Conservation (phyloP, 2,329 filamentous ascomycete genomes). For the Penicillium sp. region DNA sequence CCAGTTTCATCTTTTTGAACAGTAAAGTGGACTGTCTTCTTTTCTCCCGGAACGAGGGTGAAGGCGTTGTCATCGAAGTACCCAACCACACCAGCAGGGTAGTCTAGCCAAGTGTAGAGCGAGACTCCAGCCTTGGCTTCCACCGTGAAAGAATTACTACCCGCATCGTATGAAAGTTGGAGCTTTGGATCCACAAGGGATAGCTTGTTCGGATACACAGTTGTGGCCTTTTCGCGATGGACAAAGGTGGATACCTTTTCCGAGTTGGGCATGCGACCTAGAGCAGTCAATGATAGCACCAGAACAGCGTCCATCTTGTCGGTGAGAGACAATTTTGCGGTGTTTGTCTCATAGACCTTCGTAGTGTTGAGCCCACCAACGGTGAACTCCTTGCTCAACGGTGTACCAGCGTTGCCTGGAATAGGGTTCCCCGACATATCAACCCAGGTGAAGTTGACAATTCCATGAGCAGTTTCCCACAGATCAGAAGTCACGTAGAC, state of each 20-base stretch:
- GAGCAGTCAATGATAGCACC: conserved; percentile 47
- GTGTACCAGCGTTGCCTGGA: conserved; percentile 36
- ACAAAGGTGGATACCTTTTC: conserved; percentile 40
- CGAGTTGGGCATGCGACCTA: conserved; percentile 53
- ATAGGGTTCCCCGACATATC: conserved; percentile 51
- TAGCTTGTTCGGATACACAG: conserved; percentile 49
- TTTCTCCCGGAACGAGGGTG: conserved; percentile 49
- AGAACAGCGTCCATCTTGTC: conserved; percentile 44
- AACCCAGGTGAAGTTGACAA: conserved; percentile 54
- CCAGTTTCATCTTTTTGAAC: conserved; percentile 49
- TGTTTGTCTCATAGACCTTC: conserved; percentile 44
- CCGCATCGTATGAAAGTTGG: conserved; percentile 36
- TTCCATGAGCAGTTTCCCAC: conserved; percentile 53
- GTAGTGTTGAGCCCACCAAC: conserved; percentile 58
- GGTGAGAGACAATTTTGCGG: conserved; percentile 37
- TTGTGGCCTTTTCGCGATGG: conserved; percentile 55
- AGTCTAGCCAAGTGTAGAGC: conserved; percentile 59
- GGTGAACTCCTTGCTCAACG: conserved; percentile 39
- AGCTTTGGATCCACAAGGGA: conserved; percentile 54
- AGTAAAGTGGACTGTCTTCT: conserved; percentile 48
- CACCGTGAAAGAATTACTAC: conserved; percentile 46
- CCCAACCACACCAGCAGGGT: conserved; percentile 51
- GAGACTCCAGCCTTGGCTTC: conserved; percentile 52
- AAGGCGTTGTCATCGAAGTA: conserved; percentile 59
- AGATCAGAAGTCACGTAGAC: conserved; percentile 61